These are phyloP conservation scores for Immersiella caudata DNA, from an alignment of 495 filamentous ascomycete species.

Conservation along the genomic window DNA sequence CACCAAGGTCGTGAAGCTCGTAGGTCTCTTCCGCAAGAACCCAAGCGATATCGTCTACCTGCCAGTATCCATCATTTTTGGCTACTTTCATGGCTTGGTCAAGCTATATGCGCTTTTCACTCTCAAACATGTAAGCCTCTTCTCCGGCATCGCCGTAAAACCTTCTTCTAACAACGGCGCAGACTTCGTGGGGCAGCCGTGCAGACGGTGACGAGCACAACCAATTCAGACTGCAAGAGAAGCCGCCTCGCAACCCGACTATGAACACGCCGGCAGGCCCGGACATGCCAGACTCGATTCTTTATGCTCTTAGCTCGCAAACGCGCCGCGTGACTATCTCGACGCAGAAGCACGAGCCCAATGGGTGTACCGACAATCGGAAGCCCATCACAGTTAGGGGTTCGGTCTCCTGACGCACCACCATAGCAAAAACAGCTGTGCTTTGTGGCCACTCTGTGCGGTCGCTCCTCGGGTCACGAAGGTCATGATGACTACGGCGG, in stretches of 20 bases:
- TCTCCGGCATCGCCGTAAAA: too few species aligned
- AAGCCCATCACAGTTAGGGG: slow-evolving; percentile 15
- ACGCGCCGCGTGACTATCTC: slow-evolving; percentile 21
- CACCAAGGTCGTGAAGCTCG: slow-evolving; percentile 76
- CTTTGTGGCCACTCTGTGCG: not conserved
- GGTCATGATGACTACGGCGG: not conserved
- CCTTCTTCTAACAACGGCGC: slow-evolving; percentile 33
- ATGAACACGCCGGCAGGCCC: slow-evolving; percentile 48
- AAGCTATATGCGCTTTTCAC: slow-evolving; percentile 76
- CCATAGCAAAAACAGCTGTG: not conserved
- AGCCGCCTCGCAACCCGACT: slow-evolving; percentile 50
- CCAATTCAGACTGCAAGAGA: slow-evolving; percentile 55
- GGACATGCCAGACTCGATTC: slow-evolving; percentile 30
- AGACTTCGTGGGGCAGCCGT: slow-evolving; percentile 73
- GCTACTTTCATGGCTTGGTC: slow-evolving; percentile 75
- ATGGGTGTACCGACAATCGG: slow-evolving; percentile 13
- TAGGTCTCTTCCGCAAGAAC: slow-evolving; percentile 72
- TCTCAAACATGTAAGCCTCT: slow-evolving; percentile 63
- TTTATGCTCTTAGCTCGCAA: slow-evolving; percentile 20
- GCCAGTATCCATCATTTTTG: slow-evolving; percentile 75
- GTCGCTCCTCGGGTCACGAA: not conserved
- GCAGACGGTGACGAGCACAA: slow-evolving; percentile 68
- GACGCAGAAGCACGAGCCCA: slow-evolving; percentile 25
- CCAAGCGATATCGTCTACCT: slow-evolving; percentile 69
- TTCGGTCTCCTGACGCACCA: slow-evolving; percentile 7